Evolutionary conservation across 2,329 filamentous ascomycete species (phyloP).

Genomic region (Madurella fahalii): DNA sequence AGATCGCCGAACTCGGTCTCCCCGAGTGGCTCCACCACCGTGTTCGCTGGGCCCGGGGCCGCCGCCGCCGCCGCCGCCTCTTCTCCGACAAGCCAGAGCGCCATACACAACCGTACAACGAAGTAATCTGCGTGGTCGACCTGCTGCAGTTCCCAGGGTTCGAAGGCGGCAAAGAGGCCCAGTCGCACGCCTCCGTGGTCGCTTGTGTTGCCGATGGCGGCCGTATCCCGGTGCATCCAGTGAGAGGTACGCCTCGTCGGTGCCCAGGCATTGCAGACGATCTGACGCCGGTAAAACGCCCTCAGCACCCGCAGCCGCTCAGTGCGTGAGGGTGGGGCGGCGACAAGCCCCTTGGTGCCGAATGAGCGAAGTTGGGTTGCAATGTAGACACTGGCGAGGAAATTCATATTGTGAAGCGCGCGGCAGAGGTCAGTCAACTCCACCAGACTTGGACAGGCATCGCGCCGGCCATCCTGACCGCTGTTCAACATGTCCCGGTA

Average conservation of each 20-base stretch:
- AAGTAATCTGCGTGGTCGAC: conserved; percentile 9
- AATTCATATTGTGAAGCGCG: conserved; percentile 6
- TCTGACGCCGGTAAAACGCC: conserved; percentile 12
- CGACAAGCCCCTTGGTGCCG: background rate
- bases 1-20: too few relatives aligned
- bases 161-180: conserved; percentile 5
- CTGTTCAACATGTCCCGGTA: conserved; percentile 2
- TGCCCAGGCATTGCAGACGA: conserved; percentile 14
- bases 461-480: background rate
- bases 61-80: too few relatives aligned
- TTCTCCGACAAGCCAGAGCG: background rate
- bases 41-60: too few relatives aligned
- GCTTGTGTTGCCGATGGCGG: background rate
- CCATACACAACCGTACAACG: background rate
- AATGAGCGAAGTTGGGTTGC: background rate
- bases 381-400: conserved; percentile 2
- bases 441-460: background rate
- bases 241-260: background rate
- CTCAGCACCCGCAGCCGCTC: conserved; percentile 9
- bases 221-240: too few relatives aligned
- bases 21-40: too few relatives aligned
- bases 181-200: background rate
- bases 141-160: conserved; percentile 11
- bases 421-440: conserved; percentile 3
- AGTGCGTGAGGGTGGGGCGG: conserved; percentile 1